Evolutionary conservation across 306 rosid genomes (phyloP).

Genomic region (Glycine soja): DNA sequence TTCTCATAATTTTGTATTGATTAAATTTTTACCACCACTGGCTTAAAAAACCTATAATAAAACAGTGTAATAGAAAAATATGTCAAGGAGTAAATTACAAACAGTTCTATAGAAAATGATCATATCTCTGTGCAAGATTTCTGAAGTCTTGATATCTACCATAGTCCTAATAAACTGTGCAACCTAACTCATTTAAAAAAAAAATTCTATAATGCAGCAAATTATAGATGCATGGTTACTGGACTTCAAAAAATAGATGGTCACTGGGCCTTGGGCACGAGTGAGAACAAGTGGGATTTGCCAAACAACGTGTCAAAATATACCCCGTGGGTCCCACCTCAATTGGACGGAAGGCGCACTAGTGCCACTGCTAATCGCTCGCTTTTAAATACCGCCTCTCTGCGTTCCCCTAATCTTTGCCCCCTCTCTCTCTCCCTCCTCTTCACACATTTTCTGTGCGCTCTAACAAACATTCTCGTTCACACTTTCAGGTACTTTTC

Average conservation of each 20-base stretch:
- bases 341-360: not conserved
- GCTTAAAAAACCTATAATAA: too few relatives aligned
- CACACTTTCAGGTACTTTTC: not conserved
- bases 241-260: too few relatives aligned
- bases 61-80: too few relatives aligned
- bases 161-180: too few relatives aligned
- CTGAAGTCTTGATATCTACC: too few relatives aligned
- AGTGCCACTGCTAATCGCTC: not conserved
- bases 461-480: not conserved
- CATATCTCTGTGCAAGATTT: too few relatives aligned
- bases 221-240: not conserved
- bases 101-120: too few relatives aligned
- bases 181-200: too few relatives aligned
- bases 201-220: too few relatives aligned
- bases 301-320: not conserved
- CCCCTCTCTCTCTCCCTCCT: not conserved
- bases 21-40: too few relatives aligned
- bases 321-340: not conserved
- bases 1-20: too few relatives aligned
- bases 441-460: conserved; percentile 1
- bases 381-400: not conserved
- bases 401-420: not conserved
- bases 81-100: too few relatives aligned
- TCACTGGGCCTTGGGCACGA: not conserved
- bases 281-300: not conserved